These are phyloP conservation scores for Heracleum sosnowskyi DNA, from an alignment of 129 eudicot genomes.

Conservation along the genomic window DNA sequence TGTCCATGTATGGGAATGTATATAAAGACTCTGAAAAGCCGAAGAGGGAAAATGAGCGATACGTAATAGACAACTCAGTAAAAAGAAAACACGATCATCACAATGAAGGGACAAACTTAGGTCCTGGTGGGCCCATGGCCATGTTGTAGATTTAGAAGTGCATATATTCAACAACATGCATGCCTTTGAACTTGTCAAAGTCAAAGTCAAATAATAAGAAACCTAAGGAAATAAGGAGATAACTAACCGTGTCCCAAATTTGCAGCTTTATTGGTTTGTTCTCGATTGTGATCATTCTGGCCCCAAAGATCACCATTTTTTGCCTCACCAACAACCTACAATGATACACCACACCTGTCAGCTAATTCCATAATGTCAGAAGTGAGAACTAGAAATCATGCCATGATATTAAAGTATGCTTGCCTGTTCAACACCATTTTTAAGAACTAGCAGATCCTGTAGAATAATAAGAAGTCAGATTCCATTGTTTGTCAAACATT, in stretches of 20 bases:
- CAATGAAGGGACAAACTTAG: not conserved
- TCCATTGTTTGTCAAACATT: not conserved
- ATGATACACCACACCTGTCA: constrained; percentile 6
- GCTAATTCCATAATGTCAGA: not conserved
- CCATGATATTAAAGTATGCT: constrained; percentile 15
- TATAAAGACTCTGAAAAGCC: not conserved
- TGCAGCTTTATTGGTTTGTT: constrained; percentile 83
- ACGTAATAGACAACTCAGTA: not conserved
- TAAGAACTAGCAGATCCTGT: constrained; percentile 62
- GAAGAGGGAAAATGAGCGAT: not conserved
- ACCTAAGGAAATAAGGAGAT: not conserved
- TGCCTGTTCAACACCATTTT: constrained; percentile 76
- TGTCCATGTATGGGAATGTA: not conserved
- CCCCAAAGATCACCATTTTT: constrained; percentile 75
- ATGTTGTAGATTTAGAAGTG: not conserved
- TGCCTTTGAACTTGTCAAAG: no score
- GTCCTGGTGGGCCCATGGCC: not conserved
- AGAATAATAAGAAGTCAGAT: constrained; percentile 12
- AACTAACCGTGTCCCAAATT: constrained; percentile 65
- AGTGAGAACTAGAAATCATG: not conserved
- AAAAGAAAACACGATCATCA: not conserved
- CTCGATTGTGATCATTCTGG: constrained; percentile 89
- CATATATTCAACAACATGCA: not conserved
- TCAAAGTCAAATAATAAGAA: not conserved
- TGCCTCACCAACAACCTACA: constrained; percentile 73